Evolutionary conservation across 148 eudicot species (phyloP).

Genomic region (Fagopyrum tataricum): DNA sequence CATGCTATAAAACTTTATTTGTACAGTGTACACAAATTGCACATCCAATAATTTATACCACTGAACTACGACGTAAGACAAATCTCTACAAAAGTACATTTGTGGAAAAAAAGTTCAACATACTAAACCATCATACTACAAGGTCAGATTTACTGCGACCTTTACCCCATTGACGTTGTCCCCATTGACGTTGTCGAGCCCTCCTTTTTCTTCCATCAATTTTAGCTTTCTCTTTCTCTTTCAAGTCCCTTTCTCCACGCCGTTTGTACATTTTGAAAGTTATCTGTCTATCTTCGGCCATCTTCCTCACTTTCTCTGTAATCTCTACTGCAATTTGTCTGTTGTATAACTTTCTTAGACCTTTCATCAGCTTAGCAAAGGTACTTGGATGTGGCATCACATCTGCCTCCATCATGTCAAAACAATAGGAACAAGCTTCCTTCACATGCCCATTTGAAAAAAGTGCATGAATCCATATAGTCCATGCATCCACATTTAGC

Average conservation of each 20-base stretch:
- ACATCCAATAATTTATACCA: not conserved
- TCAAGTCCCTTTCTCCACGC: constrained; percentile 89
- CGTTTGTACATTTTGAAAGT: constrained; percentile 94
- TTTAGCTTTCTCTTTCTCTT: constrained; percentile 64
- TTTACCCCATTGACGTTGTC: constrained; percentile 54
- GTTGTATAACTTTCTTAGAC: constrained; percentile 66
- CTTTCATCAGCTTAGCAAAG: constrained; percentile 86
- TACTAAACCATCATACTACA: not conserved
- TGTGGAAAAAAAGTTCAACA: not conserved
- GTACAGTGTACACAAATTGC: too few species aligned
- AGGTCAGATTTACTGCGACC: constrained; percentile 38
- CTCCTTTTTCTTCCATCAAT: constrained; percentile 75
- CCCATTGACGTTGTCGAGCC: constrained; percentile 63
- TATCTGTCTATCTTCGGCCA: constrained; percentile 84
- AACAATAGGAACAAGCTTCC: constrained; percentile 87
- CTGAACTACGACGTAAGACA: not conserved
- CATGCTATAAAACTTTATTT: not conserved
- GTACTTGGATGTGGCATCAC: constrained; percentile 89
- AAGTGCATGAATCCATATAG: constrained; percentile 94
- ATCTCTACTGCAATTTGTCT: constrained; percentile 90
- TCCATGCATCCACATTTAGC: constrained; percentile 86
- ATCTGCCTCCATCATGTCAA: constrained; percentile 88
- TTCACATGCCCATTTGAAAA: constrained; percentile 80
- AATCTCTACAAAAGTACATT: not conserved
- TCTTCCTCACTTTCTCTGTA: constrained; percentile 82